Evolutionary conservation across 2,329 filamentous ascomycete genomes (phyloP), one percentile per base, ranked within the genome.

Genomic region (Trichoderma arundinaceum): DNA sequence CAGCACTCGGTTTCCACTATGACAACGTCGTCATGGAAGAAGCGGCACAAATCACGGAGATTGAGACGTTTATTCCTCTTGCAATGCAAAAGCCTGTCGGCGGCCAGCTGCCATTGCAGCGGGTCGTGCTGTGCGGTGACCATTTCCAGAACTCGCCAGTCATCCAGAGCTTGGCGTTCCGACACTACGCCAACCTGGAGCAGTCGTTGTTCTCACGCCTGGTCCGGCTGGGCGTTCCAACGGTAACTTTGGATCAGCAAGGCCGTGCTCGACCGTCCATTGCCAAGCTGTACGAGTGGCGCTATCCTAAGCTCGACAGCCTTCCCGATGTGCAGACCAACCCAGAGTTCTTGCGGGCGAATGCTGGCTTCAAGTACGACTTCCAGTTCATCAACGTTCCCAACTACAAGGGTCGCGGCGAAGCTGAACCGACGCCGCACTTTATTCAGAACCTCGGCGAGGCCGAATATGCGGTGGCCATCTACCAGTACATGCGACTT

Each of bases 11-110:
- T 15, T 99, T 99, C 79, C 92, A 92, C 71, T 99, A 99, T 73
- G 94, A 98, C 81, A 99, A 97, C 69, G 91, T 99, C 12, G 85
- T 99, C 61, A 97, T 99, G 91, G 95, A 99, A 80, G 95, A 99
- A 83, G 94, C 95, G 5, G 95, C 95, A 12, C 95, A 99, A 75
- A 94, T 99, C 74, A 99, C 94, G 0, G 95, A 99, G 77, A 91
- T 97, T 52, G 95, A 99, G 76, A 96, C 92, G 69, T 98, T 99
- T 78, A 92, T 99, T 69, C 95, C 95, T 0, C 83, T 97, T 61
- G 91, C 94, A n/a, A 84, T 99, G 78, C 96, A 99, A 75, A 92
- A 91, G 69, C 87, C 90, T 19, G 86, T 87, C 69, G 82, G 89
- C 59, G 90, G 90, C 39, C 84, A 92, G 73, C 84, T 92, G 71